Base-by-base conservation (phyloP, 305 asterid genomes). In the Petunia hybrid region DNA sequence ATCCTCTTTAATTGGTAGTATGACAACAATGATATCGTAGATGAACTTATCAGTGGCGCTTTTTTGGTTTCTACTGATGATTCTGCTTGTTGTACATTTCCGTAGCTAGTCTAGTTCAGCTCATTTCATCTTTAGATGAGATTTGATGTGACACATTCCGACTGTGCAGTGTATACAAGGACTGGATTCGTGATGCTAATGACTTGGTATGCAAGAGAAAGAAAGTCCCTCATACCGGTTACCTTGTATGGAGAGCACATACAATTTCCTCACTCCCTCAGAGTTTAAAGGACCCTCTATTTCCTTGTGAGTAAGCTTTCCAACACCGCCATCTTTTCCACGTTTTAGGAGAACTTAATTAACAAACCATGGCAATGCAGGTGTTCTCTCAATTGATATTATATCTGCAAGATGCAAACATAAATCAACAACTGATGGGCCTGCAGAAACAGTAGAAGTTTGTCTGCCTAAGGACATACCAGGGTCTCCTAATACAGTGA, bases 261-360 rank as follows among this genome's bases (percentile, higher is more conserved):
- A 91, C 88, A 85, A 80, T 84, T 43, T 81, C 77, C 76, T 82
- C 76, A 79, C 82, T 87, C 75, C 91, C 91, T 68, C 82, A 56
- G 83, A 89, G 91, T 87, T 80, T 92, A 82, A 57, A 85, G 75
- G 97, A 91, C 85, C 95, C 97, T 81, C 82, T 83, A 71, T 77
- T 90, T 84, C 85, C 92, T 43, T 83, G 99, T 90, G 87, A 87
- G 93, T 86, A 45, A 79, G 64, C 51, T 68, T 66, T 53, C 45
- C 16, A 9, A 45, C 13, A 2, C n/a, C 31, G n/a, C 75, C 60
- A 8, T 42, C 67, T 45, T 74, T 55, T 43, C 48, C 31, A 35
- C 60, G 69, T 35, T 35, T 80, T 80, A 43, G 42, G 77, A 38
- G 31, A 64, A 64, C 43, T 59, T 41, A 71, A 48, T 1, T 4